A percentile compares a stretch with the other conserved stretches of the same genome.
phyloP scores from a whole-genome alignment of 1,139 yeast species.

The Taphrina wiesneri region DNA sequence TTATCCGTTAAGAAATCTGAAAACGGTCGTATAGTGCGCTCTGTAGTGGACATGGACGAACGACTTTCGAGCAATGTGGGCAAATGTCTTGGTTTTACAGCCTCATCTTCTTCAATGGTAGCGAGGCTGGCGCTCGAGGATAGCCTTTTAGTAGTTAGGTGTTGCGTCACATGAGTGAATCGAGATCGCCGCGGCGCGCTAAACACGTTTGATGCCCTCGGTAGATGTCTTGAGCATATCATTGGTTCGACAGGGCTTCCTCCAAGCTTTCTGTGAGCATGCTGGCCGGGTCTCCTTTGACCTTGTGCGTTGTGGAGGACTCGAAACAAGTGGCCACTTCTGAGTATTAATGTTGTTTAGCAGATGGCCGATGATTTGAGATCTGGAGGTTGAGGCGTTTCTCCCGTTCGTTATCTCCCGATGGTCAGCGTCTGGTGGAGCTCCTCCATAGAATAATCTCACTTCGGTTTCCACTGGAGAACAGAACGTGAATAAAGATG shows the following conservation, averaged over 20 bases:
- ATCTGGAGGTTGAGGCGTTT: background rate
- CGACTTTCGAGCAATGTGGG: background rate
- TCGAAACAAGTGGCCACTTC: background rate
- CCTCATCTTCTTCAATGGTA: background rate
- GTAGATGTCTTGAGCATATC: background rate
- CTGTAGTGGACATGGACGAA: background rate
- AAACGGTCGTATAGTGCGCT: conserved; percentile 42
- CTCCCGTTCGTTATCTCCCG: background rate
- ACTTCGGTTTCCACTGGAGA: background rate
- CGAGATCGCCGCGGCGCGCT: background rate
- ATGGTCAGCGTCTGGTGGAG: background rate
- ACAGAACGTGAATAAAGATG: too few species aligned
- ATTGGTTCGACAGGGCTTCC: background rate
- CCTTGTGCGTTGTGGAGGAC: background rate
- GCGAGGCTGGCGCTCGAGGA: background rate
- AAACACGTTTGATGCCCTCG: background rate
- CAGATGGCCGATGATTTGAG: background rate
- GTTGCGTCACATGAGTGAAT: background rate
- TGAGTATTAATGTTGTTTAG: background rate
- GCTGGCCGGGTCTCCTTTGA: background rate
- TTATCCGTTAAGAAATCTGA: conserved; percentile 52
- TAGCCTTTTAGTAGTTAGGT: background rate
- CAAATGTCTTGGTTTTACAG: background rate
- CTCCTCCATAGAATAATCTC: background rate
- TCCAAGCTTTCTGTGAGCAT: background rate